Evolutionary conservation across 768 basidiomycete genomes (phyloP), one percentile per base, ranked within the genome.

Genomic region (Panus rudis): DNA sequence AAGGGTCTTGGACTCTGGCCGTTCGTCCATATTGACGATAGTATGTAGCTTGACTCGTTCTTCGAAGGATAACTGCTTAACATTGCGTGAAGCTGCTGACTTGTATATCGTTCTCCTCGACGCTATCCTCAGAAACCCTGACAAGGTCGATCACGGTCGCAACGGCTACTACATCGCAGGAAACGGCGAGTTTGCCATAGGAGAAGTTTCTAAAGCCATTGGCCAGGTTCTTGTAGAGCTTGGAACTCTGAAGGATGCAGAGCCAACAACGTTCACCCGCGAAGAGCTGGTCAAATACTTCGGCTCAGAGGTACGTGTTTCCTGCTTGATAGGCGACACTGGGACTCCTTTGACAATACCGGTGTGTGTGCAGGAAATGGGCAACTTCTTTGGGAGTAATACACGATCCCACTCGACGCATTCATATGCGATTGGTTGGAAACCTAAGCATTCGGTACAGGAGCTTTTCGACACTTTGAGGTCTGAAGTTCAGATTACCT

Each of bases 1-100:
- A 51, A 66, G 28, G 79, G 80, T 0, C 58, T 64, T 50, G 82
- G 80, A 46, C 27, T 76, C 4, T 83, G 76, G 79, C 67, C 71
- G 1, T 64, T 75, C 48, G 70, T 79, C 19, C 66, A 76, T 42
- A 65, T 78, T 33, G 59, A 68, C 26, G 76, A 79, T 25, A 61
- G 76, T 75, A 47, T 32, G 63, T 20, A 51, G 16, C 8, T 25
- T 37, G 30, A 33, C 17, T 23, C 16, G 19, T 14, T 39, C 21
- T 24, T 24, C 12, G 13, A 21, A 28, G 11, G 28, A 39, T 22
- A 26, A 20, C 22, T 23, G 23, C 41, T 13, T 37, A 3, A 28
- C 24, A 25, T 27, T 17, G 46, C 32, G 12, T 28, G 8, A 45
- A 74, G 72, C 68, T 22, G 64, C 64, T 13, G 58, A 68, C 4